These are phyloP conservation scores for Cordyceps farinosa DNA, from an alignment of 2,329 filamentous ascomycete species.

Conservation along the genomic window DNA sequence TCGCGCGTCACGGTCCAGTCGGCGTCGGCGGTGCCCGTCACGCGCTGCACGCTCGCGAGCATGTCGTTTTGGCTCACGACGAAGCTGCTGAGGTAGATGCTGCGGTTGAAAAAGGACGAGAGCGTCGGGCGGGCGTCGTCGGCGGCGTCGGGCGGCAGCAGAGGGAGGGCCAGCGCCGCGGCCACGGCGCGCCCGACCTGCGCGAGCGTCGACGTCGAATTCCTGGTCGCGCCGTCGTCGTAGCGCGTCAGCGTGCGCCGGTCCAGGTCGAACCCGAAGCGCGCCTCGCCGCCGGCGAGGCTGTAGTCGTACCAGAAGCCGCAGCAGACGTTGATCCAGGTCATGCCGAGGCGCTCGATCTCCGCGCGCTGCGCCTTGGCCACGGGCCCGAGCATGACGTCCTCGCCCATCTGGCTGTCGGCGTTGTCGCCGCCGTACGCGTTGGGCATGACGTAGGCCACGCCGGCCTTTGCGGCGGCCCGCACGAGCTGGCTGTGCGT, in stretches of 20 bases:
- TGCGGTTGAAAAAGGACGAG: constrained; percentile 45
- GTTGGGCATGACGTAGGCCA: constrained; percentile 56
- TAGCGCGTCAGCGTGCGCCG: constrained; percentile 41
- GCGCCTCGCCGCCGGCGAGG: constrained; percentile 33
- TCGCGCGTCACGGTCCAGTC: constrained; percentile 58
- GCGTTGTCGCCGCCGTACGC: constrained; percentile 49
- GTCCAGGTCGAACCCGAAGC: constrained; percentile 48
- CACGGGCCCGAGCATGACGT: constrained; percentile 20
- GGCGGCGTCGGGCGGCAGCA: constrained; percentile 34
- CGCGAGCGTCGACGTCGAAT: constrained; percentile 51
- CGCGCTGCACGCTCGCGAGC: constrained; percentile 55
- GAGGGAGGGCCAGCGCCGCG: constrained; percentile 43
- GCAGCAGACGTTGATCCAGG: constrained; percentile 50
- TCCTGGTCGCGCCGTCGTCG: constrained; percentile 49
- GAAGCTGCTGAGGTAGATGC: constrained; percentile 53
- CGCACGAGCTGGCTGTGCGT: constrained; percentile 48
- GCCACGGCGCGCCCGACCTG: constrained; percentile 55
- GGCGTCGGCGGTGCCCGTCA: constrained; percentile 50
- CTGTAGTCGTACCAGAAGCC: constrained; percentile 54
- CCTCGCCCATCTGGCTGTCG: constrained; percentile 34
- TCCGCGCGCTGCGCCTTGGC: constrained; percentile 25
- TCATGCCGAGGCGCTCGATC: constrained; percentile 38
- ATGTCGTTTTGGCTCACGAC: constrained; percentile 59
- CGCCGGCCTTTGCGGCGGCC: constrained; percentile 52
- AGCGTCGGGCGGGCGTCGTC: constrained; percentile 30